Evolutionary conservation across 441 rosid genomes (phyloP), one percentile per base, ranked within the genome.

Genomic region (Adansonia rubrostipa): DNA sequence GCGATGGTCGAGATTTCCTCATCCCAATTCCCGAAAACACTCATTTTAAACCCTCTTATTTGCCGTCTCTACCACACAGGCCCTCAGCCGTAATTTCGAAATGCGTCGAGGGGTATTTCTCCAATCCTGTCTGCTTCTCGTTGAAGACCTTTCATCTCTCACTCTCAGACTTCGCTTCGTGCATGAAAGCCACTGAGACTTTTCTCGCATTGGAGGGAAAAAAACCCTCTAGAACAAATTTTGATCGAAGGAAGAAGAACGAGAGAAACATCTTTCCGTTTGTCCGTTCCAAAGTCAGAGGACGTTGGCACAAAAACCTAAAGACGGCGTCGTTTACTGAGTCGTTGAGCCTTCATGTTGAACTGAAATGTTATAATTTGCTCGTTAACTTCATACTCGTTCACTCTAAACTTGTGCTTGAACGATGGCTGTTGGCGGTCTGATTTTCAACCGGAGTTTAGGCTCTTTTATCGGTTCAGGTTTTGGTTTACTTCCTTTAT

Each of bases 401-500:
- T 44, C 47, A 8, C 58, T 56, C 20, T 44, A 9, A 24, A 22
- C 24, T 65, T 47, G 9, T 62, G n/a, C 36, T n/a, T 62, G 15
- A 77, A 62, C 79, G 80, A 95, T 95, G 99, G 92, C 94, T 62
- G 87, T 92, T 79, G 97, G 95, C 76, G 83, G 91, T 81, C 86
- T 95, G 82, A 84, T 92, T 87, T 91, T 93, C 22, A 87, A 82
- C 86, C 88, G 92, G 81, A 84, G 84, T 84, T 88, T 90, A 60
- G 90, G 90, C 81, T 89, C 90, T 62, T 88, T 88, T 79, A 79
- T 80, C 85, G 87, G 86, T 80, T 91, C 95, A 83, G 97, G 98
- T 93, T 82, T 75, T 53, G 15, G 11, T 77, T 54, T 8, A 11
- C 19, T n/a, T 19, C 11, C 33, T 54, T 17, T 57, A 33, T 56